Conservation (phyloP, 352 stramenopile genomes). For the Nothophytophthora sp. region DNA sequence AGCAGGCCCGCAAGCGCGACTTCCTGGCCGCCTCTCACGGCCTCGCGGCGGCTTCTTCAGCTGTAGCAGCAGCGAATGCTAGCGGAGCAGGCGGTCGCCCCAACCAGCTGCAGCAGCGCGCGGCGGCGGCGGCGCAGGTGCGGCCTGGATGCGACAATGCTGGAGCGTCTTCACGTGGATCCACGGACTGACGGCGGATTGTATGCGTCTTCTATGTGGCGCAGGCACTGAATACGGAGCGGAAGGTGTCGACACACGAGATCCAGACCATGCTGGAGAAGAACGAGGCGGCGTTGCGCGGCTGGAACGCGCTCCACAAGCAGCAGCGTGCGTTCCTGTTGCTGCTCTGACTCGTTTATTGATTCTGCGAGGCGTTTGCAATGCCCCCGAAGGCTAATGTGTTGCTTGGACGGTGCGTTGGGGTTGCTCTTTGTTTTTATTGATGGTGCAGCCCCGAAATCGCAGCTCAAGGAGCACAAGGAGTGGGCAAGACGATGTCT, state of each 20-base stretch:
- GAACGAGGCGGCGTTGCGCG: conserved; percentile 75
- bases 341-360: background rate
- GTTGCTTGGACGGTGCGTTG: too few relatives aligned
- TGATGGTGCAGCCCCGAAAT: conserved; percentile 43
- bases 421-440: background rate
- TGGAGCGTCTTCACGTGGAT: too few relatives aligned
- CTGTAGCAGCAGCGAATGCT: conserved; percentile 11
- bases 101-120: conserved; percentile 60
- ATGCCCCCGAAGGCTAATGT: too few relatives aligned
- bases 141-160: too few relatives aligned
- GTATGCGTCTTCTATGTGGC: too few relatives aligned
- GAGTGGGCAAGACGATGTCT: conserved; percentile 74
- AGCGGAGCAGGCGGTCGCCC: background rate
- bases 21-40: background rate
- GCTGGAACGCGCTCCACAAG: conserved; percentile 72
- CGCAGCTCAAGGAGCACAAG: conserved; percentile 59
- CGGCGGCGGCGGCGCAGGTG: conserved; percentile 58
- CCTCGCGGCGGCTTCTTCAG: background rate
- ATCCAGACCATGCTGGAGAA: conserved; percentile 88
- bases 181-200: too few relatives aligned
- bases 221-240: conserved; percentile 21
- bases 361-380: background rate
- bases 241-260: conserved; percentile 57
- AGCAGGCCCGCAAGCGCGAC: too few relatives aligned
- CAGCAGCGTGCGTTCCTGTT: conserved; percentile 62